These are phyloP conservation scores for Populus davidiana DNA, from an alignment of 345 rosid genomes.

Conservation along the genomic window DNA sequence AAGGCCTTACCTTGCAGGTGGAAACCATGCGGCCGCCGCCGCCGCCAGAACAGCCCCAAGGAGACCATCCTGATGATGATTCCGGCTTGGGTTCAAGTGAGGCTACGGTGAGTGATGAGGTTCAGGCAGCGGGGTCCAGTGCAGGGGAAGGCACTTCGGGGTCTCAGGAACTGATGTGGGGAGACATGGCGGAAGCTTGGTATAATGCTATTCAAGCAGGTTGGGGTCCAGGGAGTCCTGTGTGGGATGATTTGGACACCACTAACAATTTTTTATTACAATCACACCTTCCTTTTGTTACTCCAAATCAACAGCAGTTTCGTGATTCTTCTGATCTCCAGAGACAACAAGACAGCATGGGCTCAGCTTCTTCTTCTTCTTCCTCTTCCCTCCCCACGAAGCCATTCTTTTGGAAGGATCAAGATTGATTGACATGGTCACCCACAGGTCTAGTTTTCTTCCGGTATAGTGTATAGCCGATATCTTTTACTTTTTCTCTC, in stretches of 20 bases:
- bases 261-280: constrained; percentile 42
- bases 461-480: neutral
- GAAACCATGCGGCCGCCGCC: constrained; percentile 15
- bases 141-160: constrained; percentile 31
- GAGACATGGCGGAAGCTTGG: constrained; percentile 82
- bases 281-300: constrained; percentile 46
- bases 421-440: constrained; percentile 21
- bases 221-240: constrained; percentile 90
- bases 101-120: constrained; percentile 29
- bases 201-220: constrained; percentile 71
- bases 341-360: constrained; percentile 28
- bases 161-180: constrained; percentile 55
- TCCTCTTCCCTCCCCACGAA: constrained; percentile 49
- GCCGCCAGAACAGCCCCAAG: constrained; percentile 17
- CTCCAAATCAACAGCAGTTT: constrained; percentile 36
- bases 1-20: constrained; percentile 19
- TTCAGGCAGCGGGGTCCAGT: constrained; percentile 17
- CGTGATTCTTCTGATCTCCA: constrained; percentile 27
- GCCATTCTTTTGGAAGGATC: constrained; percentile 66
- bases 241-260: constrained; percentile 85
- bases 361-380: constrained; percentile 40
- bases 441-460: constrained; percentile 5
- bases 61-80: constrained; percentile 34
- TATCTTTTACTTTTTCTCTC: neutral
- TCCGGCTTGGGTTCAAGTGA: constrained; percentile 37